Base-by-base conservation (phyloP, 2,329 filamentous ascomycete genomes). In the Epichloe elymi region DNA sequence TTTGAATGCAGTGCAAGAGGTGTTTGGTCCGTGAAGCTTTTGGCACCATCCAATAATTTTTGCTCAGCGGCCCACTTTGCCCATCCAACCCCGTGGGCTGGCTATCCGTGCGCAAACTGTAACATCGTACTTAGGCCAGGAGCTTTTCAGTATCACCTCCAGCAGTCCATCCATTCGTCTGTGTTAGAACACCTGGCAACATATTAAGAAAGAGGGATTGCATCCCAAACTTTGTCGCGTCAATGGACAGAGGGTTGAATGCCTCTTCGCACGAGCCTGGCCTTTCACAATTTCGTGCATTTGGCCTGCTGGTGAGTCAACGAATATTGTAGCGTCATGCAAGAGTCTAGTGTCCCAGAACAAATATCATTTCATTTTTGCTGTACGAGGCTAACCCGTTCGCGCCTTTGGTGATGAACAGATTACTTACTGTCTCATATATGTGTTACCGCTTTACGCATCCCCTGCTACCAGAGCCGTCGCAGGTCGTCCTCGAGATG, bases 401-500 rank as follows among this genome's bases (percentile, higher is more conserved):
- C 7, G 8, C 8, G 8, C 17, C 8, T 12, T 6, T 26, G 20
- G 15, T 36, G 20, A 15, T 52, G n/a, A 36, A 17, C 35, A 63
- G 87, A 70, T 90, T 55, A 67, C 83, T 55, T 95, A 94, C 69
- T 95, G 88, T n/a, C 67, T 89, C 59, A 70, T 88, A 70, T 98
- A 97, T 70, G 87, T 98, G 60, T 72, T 86, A 3, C 91, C 93
- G 23, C 88, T 97, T 68, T 96, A 98, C 72, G 74, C 91, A 56
- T 93, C 85, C 19, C 68, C 80, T 4, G 76, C 80, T 19, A 94
- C 91, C 5, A 81, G 90, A 49, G 89, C 90, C 6, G 93, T 88
- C 7, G 77, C 80, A 26, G 80, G 76, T 50, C 78, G 94, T 30
- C 87, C 86, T 54, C 83, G 93, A 63, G 90, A 97, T 78, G 85